These are phyloP conservation scores for Pichia kudriavzevii DNA, from an alignment of 1,139 yeast genomes.

Conservation along the genomic window DNA sequence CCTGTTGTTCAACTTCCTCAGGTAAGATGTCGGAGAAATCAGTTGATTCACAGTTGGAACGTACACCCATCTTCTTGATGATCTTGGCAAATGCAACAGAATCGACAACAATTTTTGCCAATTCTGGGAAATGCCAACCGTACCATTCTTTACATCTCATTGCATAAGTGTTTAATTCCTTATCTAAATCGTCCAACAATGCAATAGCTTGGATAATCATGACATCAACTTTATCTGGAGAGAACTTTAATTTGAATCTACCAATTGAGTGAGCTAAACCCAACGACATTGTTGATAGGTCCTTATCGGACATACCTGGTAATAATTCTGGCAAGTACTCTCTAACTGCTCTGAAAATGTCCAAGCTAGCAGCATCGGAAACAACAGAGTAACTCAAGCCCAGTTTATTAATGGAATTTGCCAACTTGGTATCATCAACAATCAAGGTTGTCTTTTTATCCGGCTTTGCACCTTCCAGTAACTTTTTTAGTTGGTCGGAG, in stretches of 20 bases:
- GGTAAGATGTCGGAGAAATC: constrained; percentile 90
- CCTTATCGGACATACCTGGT: constrained; percentile 85
- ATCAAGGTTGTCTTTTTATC: constrained; percentile 87
- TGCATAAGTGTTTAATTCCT: constrained; percentile 94
- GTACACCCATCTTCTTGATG: constrained; percentile 87
- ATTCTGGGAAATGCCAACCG: constrained; percentile 99
- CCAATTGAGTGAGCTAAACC: constrained; percentile 98
- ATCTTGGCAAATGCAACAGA: constrained; percentile 92
- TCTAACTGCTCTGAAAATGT: constrained; percentile 89
- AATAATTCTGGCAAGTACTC: constrained; percentile 88
- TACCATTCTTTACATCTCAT: constrained; percentile 99
- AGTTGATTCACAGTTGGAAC: constrained; percentile 84
- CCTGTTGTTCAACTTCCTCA: constrained; percentile 79
- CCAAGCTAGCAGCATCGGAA: constrained; percentile 90
- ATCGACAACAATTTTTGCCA: constrained; percentile 94
- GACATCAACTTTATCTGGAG: constrained; percentile 96
- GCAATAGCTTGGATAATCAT: constrained; percentile 99
- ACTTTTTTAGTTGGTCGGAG: constrained; percentile 67
- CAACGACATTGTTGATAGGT: constrained; percentile 86
- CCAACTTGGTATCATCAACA: constrained; percentile 92
- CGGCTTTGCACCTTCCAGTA: constrained; percentile 73
- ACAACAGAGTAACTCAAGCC: constrained; percentile 84
- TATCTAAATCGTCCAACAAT: constrained; percentile 89
- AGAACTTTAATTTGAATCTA: constrained; percentile 93
- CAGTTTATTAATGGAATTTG: constrained; percentile 91